Percentiles rank a stretch among this genome's conserved stretches.
Conservation (phyloP, 805 yeast species). For the Barnettozyma pratensis region DNA sequence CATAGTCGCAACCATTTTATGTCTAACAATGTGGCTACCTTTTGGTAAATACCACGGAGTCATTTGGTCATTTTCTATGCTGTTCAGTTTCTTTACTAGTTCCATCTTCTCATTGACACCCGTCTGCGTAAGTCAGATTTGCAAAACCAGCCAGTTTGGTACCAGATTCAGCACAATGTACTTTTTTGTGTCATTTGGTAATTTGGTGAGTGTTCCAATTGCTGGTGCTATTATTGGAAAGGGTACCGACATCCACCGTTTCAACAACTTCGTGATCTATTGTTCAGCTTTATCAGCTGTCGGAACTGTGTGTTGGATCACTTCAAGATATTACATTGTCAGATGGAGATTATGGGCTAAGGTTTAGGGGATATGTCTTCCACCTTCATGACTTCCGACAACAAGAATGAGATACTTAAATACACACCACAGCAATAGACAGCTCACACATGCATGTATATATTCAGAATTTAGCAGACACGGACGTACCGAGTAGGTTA, state of each 20-base stretch:
- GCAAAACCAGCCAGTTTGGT: constrained; percentile 46
- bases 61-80: constrained; percentile 34
- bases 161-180: constrained; percentile 51
- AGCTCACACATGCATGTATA: no score
- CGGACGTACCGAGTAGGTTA: no score
- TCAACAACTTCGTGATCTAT: constrained; percentile 19
- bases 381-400: no score
- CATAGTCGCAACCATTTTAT: constrained; percentile 29
- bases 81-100: constrained; percentile 49
- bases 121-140: constrained; percentile 51
- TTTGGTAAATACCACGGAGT: constrained; percentile 28
- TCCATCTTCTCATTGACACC: constrained; percentile 32
- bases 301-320: constrained; percentile 7
- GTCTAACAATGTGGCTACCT: constrained; percentile 33
- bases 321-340: constrained; percentile 11
- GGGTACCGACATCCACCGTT: constrained; percentile 22
- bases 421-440: no score
- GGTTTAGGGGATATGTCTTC: constrained; percentile 1
- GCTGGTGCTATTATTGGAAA: constrained; percentile 43
- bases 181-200: constrained; percentile 49
- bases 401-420: no score
- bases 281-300: constrained; percentile 20
- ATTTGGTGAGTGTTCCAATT: constrained; percentile 41
- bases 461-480: no score
- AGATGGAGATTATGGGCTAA: constrained; percentile 8